Evolutionary conservation across 352 stramenopile genomes (phyloP), one percentile per base, ranked within the genome.

Genomic region (Globisporangium recalcitrans): DNA sequence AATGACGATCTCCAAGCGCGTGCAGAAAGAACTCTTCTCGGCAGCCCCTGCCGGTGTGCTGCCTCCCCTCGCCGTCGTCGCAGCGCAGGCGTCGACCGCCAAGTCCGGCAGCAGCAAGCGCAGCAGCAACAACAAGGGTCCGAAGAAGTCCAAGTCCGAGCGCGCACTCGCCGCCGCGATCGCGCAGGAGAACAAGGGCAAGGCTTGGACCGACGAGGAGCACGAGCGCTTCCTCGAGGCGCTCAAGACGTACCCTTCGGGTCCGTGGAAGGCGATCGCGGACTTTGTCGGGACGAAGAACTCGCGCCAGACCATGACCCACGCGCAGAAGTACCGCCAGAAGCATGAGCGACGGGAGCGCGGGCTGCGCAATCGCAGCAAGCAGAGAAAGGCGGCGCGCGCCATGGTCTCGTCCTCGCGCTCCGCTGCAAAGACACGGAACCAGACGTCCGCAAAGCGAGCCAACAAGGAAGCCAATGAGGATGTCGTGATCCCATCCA

Each of bases 281-380:
- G 72, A 77, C 49, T 82, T 78, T 60, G 75, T 87, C 21, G 71
- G 75, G 42, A 82, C 78, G 19, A 83, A 84, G 64, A 82, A 87
- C 68, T 79, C 77, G 36, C 67, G 80, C 42, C 70, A 77, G 59
- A 69, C 65, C 36, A 71, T 71, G 65, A 75, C 69, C 14, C 69
- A 75, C 52, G 69, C 69, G 14, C 69, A 75, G 46, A 75, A 75
- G 58, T 75, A 75, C 56, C 69, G 69, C 13, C 67, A 75, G 56
- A 75, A 75, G 57, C 64, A 70, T 57, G 77, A 84, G 59, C 71
- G 77, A 4, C 73, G 73, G n/a, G 63, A 75, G 67, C 77, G 77
- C 9, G 75, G 77, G 0, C 68, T 85, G 51, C 77, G 77, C 48
- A 84, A 73, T 52, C 71, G 70, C 32, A 65, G 54, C 46, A 79